Percentiles rank a stretch among this genome's conserved stretches.
Conservation (phyloP, 768 basidiomycete species). For the Inosperma sp. region DNA sequence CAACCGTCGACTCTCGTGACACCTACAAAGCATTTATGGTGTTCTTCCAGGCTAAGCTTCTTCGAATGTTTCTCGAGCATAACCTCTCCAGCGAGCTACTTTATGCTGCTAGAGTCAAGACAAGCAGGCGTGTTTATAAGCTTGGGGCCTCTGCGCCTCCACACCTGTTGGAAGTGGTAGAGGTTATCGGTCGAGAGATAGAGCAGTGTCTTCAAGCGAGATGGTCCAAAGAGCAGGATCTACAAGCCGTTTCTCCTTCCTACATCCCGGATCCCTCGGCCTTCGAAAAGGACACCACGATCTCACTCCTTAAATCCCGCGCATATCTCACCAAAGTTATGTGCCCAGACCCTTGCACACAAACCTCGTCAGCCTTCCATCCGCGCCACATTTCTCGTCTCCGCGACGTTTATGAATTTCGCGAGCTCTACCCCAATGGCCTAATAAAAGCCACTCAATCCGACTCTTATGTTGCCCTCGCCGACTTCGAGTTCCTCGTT, state of each 20-base stretch:
- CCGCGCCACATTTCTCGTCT: slow-evolving; percentile 21
- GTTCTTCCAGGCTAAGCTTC: slow-evolving; percentile 33
- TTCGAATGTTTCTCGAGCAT: slow-evolving; percentile 19
- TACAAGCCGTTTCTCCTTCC: slow-evolving; percentile 20
- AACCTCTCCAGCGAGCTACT: slow-evolving; percentile 33
- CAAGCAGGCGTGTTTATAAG: slow-evolving; percentile 36
- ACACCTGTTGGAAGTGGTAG: slow-evolving; percentile 17
- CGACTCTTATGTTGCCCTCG: slow-evolving; percentile 18
- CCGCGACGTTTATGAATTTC: slow-evolving; percentile 7
- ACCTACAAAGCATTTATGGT: slow-evolving; percentile 48
- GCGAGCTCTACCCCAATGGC: slow-evolving; percentile 2
- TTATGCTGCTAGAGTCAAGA: slow-evolving; percentile 30
- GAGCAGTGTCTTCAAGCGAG: slow-evolving; percentile 26
- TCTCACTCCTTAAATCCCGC: slow-evolving; percentile 30
- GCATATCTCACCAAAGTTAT: slow-evolving; percentile 25
- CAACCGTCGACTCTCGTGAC: slow-evolving; percentile 22
- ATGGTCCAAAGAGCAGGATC: slow-evolving; percentile 30
- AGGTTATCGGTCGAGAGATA: slow-evolving; percentile 18
- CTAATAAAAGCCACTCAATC: slow-evolving; percentile 1
- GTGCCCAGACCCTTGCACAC: neutral
- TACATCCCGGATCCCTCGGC: slow-evolving; percentile 26
- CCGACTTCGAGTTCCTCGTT: slow-evolving; percentile 36
- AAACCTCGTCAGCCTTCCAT: slow-evolving; percentile 11
- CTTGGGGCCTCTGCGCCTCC: slow-evolving; percentile 26
- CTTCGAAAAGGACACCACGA: slow-evolving; percentile 25